Conservation (phyloP, 129 eudicot genomes). For the Lactuca saligna region DNA sequence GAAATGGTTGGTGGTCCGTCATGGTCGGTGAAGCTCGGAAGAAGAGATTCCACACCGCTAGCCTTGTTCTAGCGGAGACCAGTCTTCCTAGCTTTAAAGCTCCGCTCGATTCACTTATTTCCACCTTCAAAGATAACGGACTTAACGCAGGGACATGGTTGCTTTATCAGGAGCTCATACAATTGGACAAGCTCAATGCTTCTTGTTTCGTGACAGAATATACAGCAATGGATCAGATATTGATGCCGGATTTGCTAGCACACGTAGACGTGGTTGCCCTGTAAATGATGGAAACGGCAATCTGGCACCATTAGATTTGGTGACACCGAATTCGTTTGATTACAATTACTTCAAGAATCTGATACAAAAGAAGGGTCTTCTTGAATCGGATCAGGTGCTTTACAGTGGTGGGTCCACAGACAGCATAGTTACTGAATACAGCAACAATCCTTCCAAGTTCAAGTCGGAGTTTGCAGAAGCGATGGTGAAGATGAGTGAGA, state of each 20-base stretch:
- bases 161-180: slow-evolving; percentile 82
- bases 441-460: slow-evolving; percentile 38
- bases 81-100: slow-evolving; percentile 52
- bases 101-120: slow-evolving; percentile 44
- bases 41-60: slow-evolving; percentile 71
- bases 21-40: slow-evolving; percentile 63
- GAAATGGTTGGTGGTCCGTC: slow-evolving; percentile 70
- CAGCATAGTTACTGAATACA: slow-evolving; percentile 42
- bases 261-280: slow-evolving; percentile 45
- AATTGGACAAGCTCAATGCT: slow-evolving; percentile 62
- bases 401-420: slow-evolving; percentile 63
- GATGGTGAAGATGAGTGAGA: slow-evolving; percentile 70
- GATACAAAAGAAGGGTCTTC: slow-evolving; percentile 55
- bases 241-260: slow-evolving; percentile 44
- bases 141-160: slow-evolving; percentile 67
- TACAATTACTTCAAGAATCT: slow-evolving; percentile 53
- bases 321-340: slow-evolving; percentile 48
- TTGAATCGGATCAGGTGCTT: slow-evolving; percentile 81
- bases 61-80: slow-evolving; percentile 44
- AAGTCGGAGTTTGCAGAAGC: slow-evolving; percentile 60
- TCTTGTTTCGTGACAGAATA: slow-evolving; percentile 51
- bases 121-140: slow-evolving; percentile 45
- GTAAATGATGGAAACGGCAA: slow-evolving; percentile 42
- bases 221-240: slow-evolving; percentile 66
- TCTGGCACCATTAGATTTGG: slow-evolving; percentile 57